phyloP scores from a whole-genome alignment of 345 rosid species.

The Salix arbutifolia region DNA sequence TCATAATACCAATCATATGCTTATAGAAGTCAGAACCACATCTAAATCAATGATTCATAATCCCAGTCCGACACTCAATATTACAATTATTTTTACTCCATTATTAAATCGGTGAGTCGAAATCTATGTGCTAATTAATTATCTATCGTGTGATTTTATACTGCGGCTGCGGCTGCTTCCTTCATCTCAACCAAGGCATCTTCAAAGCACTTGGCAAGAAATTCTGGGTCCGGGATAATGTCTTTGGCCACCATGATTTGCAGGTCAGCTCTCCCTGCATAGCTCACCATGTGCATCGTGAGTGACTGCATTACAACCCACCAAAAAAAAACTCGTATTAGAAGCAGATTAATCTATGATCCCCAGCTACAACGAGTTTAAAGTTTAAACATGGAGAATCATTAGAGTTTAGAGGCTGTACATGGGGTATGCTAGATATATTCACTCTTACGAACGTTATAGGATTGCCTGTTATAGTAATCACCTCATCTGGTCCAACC shows the following conservation, averaged over 20 bases:
- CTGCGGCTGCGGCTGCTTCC: slow-evolving; percentile 27
- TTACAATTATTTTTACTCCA: neutral
- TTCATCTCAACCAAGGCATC: slow-evolving; percentile 56
- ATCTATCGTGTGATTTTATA: neutral
- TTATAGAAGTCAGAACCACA: too few species aligned
- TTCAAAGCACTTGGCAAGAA: slow-evolving; percentile 55
- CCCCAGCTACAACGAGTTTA: neutral
- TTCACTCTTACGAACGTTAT: slow-evolving; percentile 37
- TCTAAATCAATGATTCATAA: too few species aligned
- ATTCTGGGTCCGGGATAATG: slow-evolving; percentile 58
- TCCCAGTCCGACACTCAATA: too few species aligned
- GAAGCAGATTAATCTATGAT: neutral
- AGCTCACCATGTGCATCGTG: slow-evolving; percentile 70
- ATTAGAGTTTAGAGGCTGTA: slow-evolving; percentile 9
- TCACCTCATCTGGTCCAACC: slow-evolving; percentile 49
- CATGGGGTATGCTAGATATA: slow-evolving; percentile 46
- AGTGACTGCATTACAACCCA: slow-evolving; percentile 34
- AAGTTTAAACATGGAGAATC: neutral
- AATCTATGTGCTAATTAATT: neutral
- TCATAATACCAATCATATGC: too few species aligned
- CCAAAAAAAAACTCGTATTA: neutral
- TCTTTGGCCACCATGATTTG: slow-evolving; percentile 62
- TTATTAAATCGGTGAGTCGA: neutral
- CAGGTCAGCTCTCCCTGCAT: slow-evolving; percentile 55
- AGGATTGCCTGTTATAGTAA: slow-evolving; percentile 41